These are phyloP conservation scores for Poa pratensis DNA, from an alignment of 176 grass and related monocot genomes.

Conservation along the genomic window DNA sequence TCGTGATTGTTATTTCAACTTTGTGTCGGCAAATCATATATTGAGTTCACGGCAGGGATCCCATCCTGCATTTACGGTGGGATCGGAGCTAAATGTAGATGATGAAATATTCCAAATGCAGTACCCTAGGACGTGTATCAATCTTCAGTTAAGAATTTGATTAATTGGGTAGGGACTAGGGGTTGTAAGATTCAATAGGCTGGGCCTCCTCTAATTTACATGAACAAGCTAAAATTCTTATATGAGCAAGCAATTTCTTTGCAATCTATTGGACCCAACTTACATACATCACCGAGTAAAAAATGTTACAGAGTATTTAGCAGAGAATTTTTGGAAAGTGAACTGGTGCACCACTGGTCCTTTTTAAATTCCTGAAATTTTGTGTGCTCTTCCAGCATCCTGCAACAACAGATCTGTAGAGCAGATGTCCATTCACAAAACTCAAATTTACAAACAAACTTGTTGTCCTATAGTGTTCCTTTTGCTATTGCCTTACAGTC, in stretches of 20 bases:
- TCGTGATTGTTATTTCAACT: background rate
- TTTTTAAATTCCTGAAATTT: background rate
- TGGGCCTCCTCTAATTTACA: background rate
- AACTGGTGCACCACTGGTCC: background rate
- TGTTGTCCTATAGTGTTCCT: background rate
- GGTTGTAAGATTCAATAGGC: background rate
- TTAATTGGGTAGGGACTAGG: background rate
- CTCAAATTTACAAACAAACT: background rate
- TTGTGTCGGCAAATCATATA: too few relatives aligned
- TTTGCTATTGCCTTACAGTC: constrained; percentile 2
- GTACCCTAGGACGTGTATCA: background rate
- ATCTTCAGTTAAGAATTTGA: background rate
- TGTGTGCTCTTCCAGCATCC: background rate
- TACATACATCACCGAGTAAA: background rate
- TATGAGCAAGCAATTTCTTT: background rate
- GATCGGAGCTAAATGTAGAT: background rate
- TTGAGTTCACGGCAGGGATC: too few relatives aligned
- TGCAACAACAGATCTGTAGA: background rate
- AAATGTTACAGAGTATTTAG: background rate
- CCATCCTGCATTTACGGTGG: background rate
- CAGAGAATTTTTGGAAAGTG: constrained; percentile 13
- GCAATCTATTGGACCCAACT: background rate
- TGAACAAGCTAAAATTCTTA: background rate
- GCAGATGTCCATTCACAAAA: background rate
- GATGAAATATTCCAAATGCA: background rate